A percentile compares a stretch with the other conserved stretches of the same genome.
phyloP scores from a whole-genome alignment of 2,329 filamentous ascomycete species.

The Davidsoniella eucalypti region DNA sequence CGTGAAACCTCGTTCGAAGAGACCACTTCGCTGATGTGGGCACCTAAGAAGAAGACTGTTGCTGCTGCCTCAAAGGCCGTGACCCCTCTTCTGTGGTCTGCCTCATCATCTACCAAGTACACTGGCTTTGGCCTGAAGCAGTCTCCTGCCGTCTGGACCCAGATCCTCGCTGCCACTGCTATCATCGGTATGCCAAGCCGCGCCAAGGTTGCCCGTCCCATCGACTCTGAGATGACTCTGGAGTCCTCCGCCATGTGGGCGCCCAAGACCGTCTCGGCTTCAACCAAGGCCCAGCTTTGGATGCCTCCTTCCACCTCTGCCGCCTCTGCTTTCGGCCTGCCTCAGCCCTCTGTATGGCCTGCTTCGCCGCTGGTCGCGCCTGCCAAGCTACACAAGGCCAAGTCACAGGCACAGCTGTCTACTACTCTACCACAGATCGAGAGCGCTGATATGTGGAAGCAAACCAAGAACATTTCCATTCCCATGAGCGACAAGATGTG shows the following conservation, averaged over 20 bases:
- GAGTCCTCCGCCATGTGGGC: conserved; percentile 9
- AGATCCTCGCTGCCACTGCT: not conserved
- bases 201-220: not conserved
- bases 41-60: not conserved
- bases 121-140: conserved; percentile 7
- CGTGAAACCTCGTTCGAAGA: not conserved
- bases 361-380: not conserved
- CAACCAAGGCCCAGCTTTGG: conserved; percentile 5
- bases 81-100: conserved; percentile 3
- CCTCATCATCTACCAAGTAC: not conserved
- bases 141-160: conserved; percentile 12
- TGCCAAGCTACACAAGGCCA: conserved; percentile 16
- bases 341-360: conserved; percentile 21
- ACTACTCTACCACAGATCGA: not conserved
- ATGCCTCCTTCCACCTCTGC: not conserved
- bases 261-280: not conserved
- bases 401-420: conserved; percentile 7
- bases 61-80: not conserved
- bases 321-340: conserved; percentile 15
- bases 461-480: not conserved
- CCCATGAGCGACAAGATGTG: not conserved
- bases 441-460: conserved; percentile 2
- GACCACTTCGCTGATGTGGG: conserved; percentile 17
- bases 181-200: not conserved
- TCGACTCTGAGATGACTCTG: conserved; percentile 3